These are phyloP conservation scores for Drechslerella coelobrocha DNA, from an alignment of 2,329 filamentous ascomycete genomes.

Conservation along the genomic window DNA sequence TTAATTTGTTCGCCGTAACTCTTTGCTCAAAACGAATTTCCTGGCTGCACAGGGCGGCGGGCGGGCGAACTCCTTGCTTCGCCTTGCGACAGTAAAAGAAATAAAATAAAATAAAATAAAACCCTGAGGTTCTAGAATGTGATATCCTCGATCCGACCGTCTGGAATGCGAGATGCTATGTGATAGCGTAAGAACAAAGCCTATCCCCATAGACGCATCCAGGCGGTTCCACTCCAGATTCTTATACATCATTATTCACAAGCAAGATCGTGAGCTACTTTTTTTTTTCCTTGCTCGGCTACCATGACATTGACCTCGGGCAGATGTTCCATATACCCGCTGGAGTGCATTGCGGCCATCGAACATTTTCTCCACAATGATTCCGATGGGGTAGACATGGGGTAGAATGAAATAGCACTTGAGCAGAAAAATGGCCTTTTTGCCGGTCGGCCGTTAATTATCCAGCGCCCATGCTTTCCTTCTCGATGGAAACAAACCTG, in stretches of 20 bases:
- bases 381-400: slow-evolving; percentile 36
- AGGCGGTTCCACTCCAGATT: background rate
- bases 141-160: slow-evolving; percentile 8
- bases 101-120: too few species aligned
- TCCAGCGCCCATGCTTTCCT: background rate
- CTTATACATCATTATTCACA: background rate
- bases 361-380: slow-evolving; percentile 43
- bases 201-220: background rate
- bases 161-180: slow-evolving; percentile 10
- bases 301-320: slow-evolving; percentile 19
- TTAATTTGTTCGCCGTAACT: background rate
- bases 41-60: background rate
- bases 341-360: slow-evolving; percentile 13
- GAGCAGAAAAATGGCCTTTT: background rate
- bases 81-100: background rate
- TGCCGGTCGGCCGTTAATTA: background rate
- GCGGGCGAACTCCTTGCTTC: background rate
- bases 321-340: slow-evolving; percentile 44
- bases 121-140: slow-evolving; percentile 16
- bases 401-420: background rate
- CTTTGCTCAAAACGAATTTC: slow-evolving; percentile 4
- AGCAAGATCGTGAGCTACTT: background rate
- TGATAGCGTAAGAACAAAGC: background rate
- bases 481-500: background rate
- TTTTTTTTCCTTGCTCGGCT: slow-evolving; percentile 2